A percentile compares a stretch with the other conserved stretches of the same genome.
phyloP scores from a whole-genome alignment of 2,329 filamentous ascomycete genomes.

The Apiospora kogelbergensis region DNA sequence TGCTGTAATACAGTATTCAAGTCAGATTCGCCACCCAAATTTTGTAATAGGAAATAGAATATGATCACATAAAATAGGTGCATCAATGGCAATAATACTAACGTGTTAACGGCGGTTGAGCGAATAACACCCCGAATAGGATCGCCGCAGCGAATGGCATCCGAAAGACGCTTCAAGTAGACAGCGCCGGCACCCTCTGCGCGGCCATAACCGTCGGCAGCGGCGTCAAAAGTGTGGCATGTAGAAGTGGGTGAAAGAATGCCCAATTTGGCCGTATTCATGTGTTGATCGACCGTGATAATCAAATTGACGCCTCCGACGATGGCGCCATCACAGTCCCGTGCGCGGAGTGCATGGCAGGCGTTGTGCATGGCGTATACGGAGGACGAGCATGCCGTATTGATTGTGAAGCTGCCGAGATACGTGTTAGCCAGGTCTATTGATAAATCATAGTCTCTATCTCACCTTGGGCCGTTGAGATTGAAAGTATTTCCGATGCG shows the following conservation, averaged over 20 bases:
- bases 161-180: slow-evolving; percentile 19
- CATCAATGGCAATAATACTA: no score
- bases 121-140: slow-evolving; percentile 26
- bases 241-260: slow-evolving; percentile 32
- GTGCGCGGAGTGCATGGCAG: slow-evolving; percentile 23
- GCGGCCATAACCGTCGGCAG: slow-evolving; percentile 29
- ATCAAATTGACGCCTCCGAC: slow-evolving; percentile 38
- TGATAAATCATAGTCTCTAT: no score
- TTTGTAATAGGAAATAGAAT: no score
- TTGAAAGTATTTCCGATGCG: slow-evolving; percentile 39
- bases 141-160: slow-evolving; percentile 21
- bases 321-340: slow-evolving; percentile 34
- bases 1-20: no score
- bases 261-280: slow-evolving; percentile 30
- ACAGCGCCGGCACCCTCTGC: slow-evolving; percentile 23
- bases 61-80: no score
- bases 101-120: slow-evolving; percentile 23
- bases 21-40: no score
- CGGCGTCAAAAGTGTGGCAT: slow-evolving; percentile 29
- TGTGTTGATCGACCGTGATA: slow-evolving; percentile 27
- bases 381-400: slow-evolving; percentile 39
- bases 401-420: no score
- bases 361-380: slow-evolving; percentile 35
- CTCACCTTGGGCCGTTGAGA: slow-evolving; percentile 31
- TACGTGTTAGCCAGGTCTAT: no score